phyloP scores from a whole-genome alignment of 1,284 basidiomycete genomes.

The Tetrapyrgos nigripes region DNA sequence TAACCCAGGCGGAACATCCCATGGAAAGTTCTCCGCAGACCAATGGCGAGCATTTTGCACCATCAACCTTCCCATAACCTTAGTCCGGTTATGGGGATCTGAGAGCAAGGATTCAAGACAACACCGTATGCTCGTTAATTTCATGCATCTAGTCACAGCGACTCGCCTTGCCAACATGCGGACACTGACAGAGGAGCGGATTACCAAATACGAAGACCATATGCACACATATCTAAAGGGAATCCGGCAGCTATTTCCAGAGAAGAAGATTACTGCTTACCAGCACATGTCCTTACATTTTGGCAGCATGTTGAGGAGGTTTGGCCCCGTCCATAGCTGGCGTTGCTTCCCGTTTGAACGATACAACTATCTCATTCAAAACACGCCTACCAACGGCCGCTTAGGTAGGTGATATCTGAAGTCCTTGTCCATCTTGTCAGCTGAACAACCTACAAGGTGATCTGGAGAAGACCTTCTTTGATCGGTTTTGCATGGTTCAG shows the following conservation, averaged over 20 bases:
- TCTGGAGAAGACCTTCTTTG: conserved; percentile 34
- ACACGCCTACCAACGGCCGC: conserved; percentile 35
- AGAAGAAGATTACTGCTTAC: conserved; percentile 35
- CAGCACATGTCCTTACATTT: conserved; percentile 47
- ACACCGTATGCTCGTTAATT: conserved; percentile 40
- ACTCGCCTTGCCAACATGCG: conserved; percentile 35
- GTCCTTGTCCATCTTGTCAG: neutral
- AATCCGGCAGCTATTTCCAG: conserved; percentile 36
- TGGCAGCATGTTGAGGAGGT: conserved; percentile 27
- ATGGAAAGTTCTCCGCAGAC: conserved; percentile 44
- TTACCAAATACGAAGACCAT: conserved; percentile 30
- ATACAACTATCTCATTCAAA: conserved; percentile 39
- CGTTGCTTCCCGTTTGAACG: conserved; percentile 44
- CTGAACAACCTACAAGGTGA: conserved; percentile 29
- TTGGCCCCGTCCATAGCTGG: conserved; percentile 43
- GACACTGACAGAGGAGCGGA: conserved; percentile 21
- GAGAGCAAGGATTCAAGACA: conserved; percentile 13
- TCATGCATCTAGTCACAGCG: conserved; percentile 42
- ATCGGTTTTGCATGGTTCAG: conserved; percentile 29
- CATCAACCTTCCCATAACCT: conserved; percentile 37
- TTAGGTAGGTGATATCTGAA: conserved; percentile 30
- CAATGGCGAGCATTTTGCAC: conserved; percentile 40
- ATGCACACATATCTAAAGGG: conserved; percentile 36
- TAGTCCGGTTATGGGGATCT: conserved; percentile 41
- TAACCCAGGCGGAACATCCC: conserved; percentile 32